Percentiles rank a stretch among this genome's conserved stretches.
Evolutionary conservation across 116 monocot species (phyloP).

Genomic region (Posidonia oceanica): DNA sequence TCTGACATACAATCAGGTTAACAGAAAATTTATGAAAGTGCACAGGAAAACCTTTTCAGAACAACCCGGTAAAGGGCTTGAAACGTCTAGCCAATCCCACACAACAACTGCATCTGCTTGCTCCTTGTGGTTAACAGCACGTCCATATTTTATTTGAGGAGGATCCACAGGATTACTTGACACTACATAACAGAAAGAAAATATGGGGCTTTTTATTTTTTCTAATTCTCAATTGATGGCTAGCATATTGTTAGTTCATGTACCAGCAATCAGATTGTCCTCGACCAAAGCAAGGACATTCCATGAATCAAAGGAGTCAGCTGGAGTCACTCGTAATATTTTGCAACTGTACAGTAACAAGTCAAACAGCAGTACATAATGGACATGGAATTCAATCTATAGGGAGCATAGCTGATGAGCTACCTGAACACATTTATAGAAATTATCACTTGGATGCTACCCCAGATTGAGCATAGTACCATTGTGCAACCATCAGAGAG

Average conservation of each 20-base stretch:
- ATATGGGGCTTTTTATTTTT: background rate
- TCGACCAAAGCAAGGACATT: slow-evolving; percentile 68
- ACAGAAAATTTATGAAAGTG: background rate
- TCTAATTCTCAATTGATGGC: background rate
- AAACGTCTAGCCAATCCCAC: slow-evolving; percentile 70
- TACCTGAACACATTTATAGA: slow-evolving; percentile 76
- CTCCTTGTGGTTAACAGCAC: slow-evolving; percentile 15
- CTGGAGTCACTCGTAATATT: slow-evolving; percentile 53
- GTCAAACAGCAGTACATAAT: slow-evolving; percentile 1
- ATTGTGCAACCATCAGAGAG: slow-evolving; percentile 82
- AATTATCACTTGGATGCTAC: slow-evolving; percentile 70
- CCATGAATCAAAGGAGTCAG: slow-evolving; percentile 67
- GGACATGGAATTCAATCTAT: background rate
- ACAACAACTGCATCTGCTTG: background rate
- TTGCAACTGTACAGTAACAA: slow-evolving; percentile 34
- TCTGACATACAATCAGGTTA: background rate
- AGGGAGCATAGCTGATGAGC: background rate
- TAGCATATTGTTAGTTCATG: background rate
- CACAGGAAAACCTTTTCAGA: slow-evolving; percentile 54
- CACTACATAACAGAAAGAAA: slow-evolving; percentile 26
- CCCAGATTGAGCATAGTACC: slow-evolving; percentile 69
- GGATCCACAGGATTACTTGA: slow-evolving; percentile 79
- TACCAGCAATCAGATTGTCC: slow-evolving; percentile 88
- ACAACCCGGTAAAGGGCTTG: slow-evolving; percentile 36
- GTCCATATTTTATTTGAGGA: slow-evolving; percentile 82